Evolutionary conservation across 2,329 filamentous ascomycete genomes (phyloP).

Genomic region (Chaetomium globosum): DNA sequence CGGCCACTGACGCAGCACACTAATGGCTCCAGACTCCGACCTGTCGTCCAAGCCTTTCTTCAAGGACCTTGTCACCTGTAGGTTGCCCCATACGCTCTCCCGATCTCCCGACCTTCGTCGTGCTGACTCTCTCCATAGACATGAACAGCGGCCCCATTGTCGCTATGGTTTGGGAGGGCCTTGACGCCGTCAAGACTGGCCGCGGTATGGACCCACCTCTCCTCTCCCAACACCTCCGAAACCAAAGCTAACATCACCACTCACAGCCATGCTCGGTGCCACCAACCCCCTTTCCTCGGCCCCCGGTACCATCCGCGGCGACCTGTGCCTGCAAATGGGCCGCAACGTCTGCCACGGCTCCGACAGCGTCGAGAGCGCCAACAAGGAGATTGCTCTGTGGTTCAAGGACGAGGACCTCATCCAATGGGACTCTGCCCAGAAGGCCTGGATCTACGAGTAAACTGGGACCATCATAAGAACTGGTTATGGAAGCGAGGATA

Average conservation of each 20-base stretch:
- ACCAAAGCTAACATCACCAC: constrained; percentile 32
- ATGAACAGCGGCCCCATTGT: constrained; percentile 96
- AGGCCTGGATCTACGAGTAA: constrained; percentile 94
- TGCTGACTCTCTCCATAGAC: constrained; percentile 58
- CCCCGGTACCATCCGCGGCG: constrained; percentile 96
- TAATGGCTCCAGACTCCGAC: constrained; percentile 67
- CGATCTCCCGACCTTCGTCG: background rate
- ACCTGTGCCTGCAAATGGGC: constrained; percentile 76
- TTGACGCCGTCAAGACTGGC: constrained; percentile 98
- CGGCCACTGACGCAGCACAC: constrained; percentile 26
- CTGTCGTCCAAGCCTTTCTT: constrained; percentile 96
- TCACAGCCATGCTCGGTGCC: constrained; percentile 83
- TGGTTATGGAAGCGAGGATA: background rate
- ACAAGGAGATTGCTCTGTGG: constrained; percentile 99
- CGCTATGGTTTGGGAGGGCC: constrained; percentile 99
- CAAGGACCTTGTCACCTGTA: constrained; percentile 88
- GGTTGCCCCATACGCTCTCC: constrained; percentile 42
- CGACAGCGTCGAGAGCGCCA: constrained; percentile 96
- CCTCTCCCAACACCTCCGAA: background rate
- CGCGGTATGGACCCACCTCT: constrained; percentile 64
- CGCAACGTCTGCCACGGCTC: constrained; percentile 99
- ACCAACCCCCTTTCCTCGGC: constrained; percentile 96
- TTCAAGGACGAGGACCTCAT: constrained; percentile 88
- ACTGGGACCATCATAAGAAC: constrained; percentile 12
- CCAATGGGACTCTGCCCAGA: constrained; percentile 79